Evolutionary conservation across 331 rosid genomes (phyloP), one percentile per base, ranked within the genome.

Genomic region (Pyrus hybrid): DNA sequence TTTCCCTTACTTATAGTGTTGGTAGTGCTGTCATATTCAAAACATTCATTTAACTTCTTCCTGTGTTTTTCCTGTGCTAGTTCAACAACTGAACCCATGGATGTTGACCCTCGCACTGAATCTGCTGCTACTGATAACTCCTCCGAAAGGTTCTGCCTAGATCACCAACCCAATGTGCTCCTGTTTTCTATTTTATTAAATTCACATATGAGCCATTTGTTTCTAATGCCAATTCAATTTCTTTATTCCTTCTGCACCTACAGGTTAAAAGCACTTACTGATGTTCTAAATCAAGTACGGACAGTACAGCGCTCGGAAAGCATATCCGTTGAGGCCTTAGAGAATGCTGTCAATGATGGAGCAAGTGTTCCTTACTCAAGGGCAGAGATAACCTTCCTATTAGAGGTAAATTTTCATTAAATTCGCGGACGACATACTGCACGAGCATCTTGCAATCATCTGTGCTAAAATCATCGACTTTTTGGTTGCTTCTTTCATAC

Each of bases 261-360:
- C 92, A 95, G 99, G 88, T 82, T 83, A 12, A 90, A 85, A 81
- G 93, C 88, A 68, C 92, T 92, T 78, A 88, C 89, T 74, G 81
- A 97, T 78, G 79, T 83, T 20, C 86, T 95, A 81, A 93, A 91
- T 82, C 98, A 91, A 83, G 93, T 92, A 77, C 90, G 91, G 96
- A 92, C 87, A n/a, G 72, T 87, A 69, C 87, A 92, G 69, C 99
- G 86, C 68, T 51, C 91, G 82, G 93, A 89, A 60, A 67, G 76
- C 58, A 85, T 95, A 85, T 75, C 97, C 60, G 75, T 95, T 81
- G 84, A 88, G 60, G 91, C 85, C 16, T 12, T 92, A 28, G 98
- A 87, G 88, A 74, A 63, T 74, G 86, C 87, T 33, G 81, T 95
- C 81, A 95, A 92, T 74, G 70, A 79, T 37, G 78, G 83, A 51